Conservation (phyloP, 768 basidiomycete species). For the Trametes coccinea region DNA sequence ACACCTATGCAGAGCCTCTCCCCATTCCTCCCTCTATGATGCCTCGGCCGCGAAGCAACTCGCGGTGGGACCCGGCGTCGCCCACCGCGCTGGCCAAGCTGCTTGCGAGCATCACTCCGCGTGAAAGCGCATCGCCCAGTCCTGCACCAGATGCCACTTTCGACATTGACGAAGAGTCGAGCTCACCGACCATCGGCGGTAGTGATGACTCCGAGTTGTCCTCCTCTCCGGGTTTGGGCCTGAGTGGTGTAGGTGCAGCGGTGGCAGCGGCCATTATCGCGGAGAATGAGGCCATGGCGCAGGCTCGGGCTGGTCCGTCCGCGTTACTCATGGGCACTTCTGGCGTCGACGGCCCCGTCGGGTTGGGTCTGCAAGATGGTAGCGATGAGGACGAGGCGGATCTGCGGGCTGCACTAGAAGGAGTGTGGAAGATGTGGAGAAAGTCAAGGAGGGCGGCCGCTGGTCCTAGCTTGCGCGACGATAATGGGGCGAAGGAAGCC, state of each 20-base stretch:
- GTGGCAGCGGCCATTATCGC: constrained; percentile 9
- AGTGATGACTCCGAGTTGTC: constrained; percentile 20
- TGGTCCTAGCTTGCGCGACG: not conserved
- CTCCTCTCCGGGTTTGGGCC: constrained; percentile 12
- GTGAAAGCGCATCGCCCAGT: constrained; percentile 24
- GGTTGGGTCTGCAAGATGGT: not conserved
- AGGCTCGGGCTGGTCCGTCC: not conserved
- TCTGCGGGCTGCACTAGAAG: constrained; percentile 52
- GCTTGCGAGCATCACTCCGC: constrained; percentile 31
- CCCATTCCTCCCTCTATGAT: constrained; percentile 23
- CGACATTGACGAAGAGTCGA: constrained; percentile 10
- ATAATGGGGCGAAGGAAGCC: constrained; percentile 27
- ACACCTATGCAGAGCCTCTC: constrained; percentile 25
- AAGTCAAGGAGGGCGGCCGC: not conserved
- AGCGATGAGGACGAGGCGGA: constrained; percentile 30
- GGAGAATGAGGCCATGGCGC: not conserved
- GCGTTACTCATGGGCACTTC: not conserved
- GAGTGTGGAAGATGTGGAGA: constrained; percentile 55
- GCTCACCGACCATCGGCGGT: constrained; percentile 21
- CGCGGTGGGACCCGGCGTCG: constrained; percentile 33
- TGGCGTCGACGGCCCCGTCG: constrained; percentile 19
- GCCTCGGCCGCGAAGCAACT: constrained; percentile 18
- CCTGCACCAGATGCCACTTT: constrained; percentile 15
- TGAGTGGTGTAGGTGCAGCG: constrained; percentile 2
- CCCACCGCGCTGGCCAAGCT: constrained; percentile 31